A percentile compares a stretch with the other conserved stretches of the same genome.
Evolutionary conservation across 345 rosid species (phyloP).

Genomic region (Ceriops zippeliana): DNA sequence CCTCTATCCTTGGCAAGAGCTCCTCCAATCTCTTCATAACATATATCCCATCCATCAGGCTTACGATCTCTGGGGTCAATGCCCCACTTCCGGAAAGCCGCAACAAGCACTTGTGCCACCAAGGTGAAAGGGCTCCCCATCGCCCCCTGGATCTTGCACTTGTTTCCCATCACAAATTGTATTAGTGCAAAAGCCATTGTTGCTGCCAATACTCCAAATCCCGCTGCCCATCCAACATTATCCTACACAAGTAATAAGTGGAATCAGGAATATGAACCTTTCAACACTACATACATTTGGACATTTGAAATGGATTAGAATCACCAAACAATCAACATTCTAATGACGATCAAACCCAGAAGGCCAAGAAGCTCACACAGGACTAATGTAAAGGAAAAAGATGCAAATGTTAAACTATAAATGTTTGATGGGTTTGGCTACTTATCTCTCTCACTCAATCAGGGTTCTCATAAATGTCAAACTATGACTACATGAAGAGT

Average conservation of each 20-base stretch:
- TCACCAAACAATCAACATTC: too few species aligned
- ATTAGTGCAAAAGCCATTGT: conserved; percentile 41
- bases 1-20: neutral
- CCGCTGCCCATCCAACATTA: conserved; percentile 69
- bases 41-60: conserved; percentile 32
- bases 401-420: too few species aligned
- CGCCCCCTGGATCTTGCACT: conserved; percentile 50
- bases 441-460: too few species aligned
- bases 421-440: too few species aligned
- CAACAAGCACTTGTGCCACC: conserved; percentile 66
- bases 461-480: too few species aligned
- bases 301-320: too few species aligned
- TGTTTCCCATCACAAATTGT: conserved; percentile 54
- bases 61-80: conserved; percentile 25
- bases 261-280: neutral
- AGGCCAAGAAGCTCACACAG: too few species aligned
- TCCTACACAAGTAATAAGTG: conserved; percentile 37
- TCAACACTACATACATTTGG: neutral
- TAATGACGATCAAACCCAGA: too few species aligned
- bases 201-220: conserved; percentile 55
- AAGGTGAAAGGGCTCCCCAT: conserved; percentile 64
- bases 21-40: conserved; percentile 26
- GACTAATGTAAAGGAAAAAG: too few species aligned
- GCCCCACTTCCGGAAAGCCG: conserved; percentile 57
- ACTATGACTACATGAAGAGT: too few species aligned